Evolutionary conservation across 306 rosid species (phyloP).

Genomic region (Malus asiatica): DNA sequence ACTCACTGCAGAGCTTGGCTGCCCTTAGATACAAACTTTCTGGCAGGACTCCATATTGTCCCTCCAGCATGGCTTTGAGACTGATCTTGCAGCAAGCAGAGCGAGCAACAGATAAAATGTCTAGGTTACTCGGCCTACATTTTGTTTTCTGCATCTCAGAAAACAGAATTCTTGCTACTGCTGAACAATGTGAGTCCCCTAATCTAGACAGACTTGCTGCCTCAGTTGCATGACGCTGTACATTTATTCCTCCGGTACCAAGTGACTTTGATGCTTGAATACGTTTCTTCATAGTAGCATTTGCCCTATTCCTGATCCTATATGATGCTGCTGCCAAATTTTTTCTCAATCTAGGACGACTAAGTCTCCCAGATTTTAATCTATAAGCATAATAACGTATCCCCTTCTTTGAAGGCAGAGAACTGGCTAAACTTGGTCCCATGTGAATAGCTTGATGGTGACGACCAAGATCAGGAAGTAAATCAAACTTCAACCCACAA

Average conservation of each 20-base stretch:
- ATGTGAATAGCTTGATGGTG: slow-evolving; percentile 99
- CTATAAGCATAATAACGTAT: slow-evolving; percentile 75
- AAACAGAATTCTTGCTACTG: slow-evolving; percentile 74
- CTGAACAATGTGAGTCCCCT: slow-evolving; percentile 65
- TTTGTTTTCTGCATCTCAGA: slow-evolving; percentile 80
- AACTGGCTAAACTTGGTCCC: slow-evolving; percentile 65
- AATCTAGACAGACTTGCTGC: slow-evolving; percentile 44
- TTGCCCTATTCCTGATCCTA: slow-evolving; percentile 75
- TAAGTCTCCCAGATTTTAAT: slow-evolving; percentile 87
- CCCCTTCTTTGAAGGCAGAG: slow-evolving; percentile 73
- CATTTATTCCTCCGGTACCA: slow-evolving; percentile 32
- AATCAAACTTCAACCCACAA: slow-evolving; percentile 93
- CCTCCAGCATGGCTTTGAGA: slow-evolving; percentile 59
- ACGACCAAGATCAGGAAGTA: slow-evolving; percentile 95
- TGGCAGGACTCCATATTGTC: slow-evolving; percentile 68
- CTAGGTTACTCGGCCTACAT: slow-evolving; percentile 68
- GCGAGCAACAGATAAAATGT: slow-evolving; percentile 63
- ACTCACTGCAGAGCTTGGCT: slow-evolving; percentile 85
- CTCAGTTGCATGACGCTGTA: slow-evolving; percentile 45
- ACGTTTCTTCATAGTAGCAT: slow-evolving; percentile 59
- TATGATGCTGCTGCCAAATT: slow-evolving; percentile 68
- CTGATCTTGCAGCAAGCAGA: slow-evolving; percentile 77
- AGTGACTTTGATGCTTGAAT: slow-evolving; percentile 65
- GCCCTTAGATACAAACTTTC: slow-evolving; percentile 78
- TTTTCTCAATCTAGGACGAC: slow-evolving; percentile 76